Base-by-base conservation (phyloP, 2,329 filamentous ascomycete species). In the Trichoderma koningiopsis region DNA sequence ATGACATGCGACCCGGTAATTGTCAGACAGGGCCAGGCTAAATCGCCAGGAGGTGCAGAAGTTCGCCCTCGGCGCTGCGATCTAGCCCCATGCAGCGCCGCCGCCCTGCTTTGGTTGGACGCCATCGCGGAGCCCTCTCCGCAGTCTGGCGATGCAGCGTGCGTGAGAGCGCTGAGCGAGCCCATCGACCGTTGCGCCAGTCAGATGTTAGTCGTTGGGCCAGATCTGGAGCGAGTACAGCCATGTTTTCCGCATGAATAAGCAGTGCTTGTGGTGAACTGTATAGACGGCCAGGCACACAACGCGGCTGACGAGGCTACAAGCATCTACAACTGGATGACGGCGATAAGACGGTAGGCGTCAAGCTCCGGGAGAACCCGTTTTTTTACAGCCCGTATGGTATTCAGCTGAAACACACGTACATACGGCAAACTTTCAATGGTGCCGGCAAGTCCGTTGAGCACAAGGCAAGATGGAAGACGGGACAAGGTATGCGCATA, bases 181-280 rank as follows among this genome's bases (percentile, higher is more conserved):
- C 22, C 56, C 56, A 33, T 40, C 22, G 63, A 47, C 37, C 14
- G 37, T 16, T 19, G 31, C 29, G 63, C 63, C 63, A 37, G 64
- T 67, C 64, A 67, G 64, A 59, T 67, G 64, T 43, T 59, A 67
- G 52, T 33, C n/a, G 55, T 13, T 58, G n/a, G 27, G 57, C 31
- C 57, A 59, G 56, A 58, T 58, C 13, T n/a, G n/a, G n/a, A 24
- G 11, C 7, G 52, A 55, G 52, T 29, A 29, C 24, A 55, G 7
- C 5, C 5, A 19, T 22, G 56, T 43, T n/a, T n/a, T n/a, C 37
- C 40, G 7, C 3, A 43, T 43, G 56, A 24, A 31, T 22, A 33
- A 8, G 55, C 14, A 58, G 27, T 40, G 11, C 55, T 33, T 10
- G 31, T 14, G 13, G 35, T 37, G 35, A 43, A n/a, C 40, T 43